Evolutionary conservation across 495 filamentous ascomycete genomes (phyloP).

Genomic region (Penicillium ochrochloron): DNA sequence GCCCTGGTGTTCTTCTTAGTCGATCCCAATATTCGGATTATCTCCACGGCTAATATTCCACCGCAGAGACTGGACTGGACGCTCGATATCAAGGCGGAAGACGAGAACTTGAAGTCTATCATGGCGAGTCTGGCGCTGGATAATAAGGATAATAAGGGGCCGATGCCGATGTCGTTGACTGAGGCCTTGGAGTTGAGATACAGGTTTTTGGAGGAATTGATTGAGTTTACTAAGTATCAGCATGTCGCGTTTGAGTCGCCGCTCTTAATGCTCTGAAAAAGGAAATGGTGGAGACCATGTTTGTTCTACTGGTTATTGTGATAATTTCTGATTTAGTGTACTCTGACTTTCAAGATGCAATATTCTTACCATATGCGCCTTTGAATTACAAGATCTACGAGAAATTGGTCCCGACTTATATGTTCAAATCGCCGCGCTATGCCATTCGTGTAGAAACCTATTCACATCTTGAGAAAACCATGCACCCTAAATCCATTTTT

Average conservation of each 20-base stretch:
- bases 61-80: slow-evolving; percentile 54
- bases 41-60: slow-evolving; percentile 61
- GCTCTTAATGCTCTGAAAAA: slow-evolving; percentile 27
- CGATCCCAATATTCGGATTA: slow-evolving; percentile 57
- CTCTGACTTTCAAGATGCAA: slow-evolving; percentile 7
- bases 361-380: background rate
- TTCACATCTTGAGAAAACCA: slow-evolving; percentile 21
- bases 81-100: slow-evolving; percentile 21
- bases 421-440: slow-evolving; percentile 39
- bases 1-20: slow-evolving; percentile 58
- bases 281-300: no score
- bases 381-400: slow-evolving; percentile 3
- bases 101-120: slow-evolving; percentile 13
- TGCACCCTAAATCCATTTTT: slow-evolving; percentile 12
- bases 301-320: background rate
- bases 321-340: background rate
- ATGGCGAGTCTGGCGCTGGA: slow-evolving; percentile 37
- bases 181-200: slow-evolving; percentile 39
- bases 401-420: background rate
- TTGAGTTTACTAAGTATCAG: slow-evolving; percentile 39
- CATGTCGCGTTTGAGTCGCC: slow-evolving; percentile 42
- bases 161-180: slow-evolving; percentile 39
- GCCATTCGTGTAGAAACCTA: slow-evolving; percentile 32
- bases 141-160: slow-evolving; percentile 34
- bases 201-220: slow-evolving; percentile 34